A percentile compares a stretch with the other conserved stretches of the same genome.
phyloP scores from a whole-genome alignment of 441 rosid species.

The Euphorbia schlechtendalii region DNA sequence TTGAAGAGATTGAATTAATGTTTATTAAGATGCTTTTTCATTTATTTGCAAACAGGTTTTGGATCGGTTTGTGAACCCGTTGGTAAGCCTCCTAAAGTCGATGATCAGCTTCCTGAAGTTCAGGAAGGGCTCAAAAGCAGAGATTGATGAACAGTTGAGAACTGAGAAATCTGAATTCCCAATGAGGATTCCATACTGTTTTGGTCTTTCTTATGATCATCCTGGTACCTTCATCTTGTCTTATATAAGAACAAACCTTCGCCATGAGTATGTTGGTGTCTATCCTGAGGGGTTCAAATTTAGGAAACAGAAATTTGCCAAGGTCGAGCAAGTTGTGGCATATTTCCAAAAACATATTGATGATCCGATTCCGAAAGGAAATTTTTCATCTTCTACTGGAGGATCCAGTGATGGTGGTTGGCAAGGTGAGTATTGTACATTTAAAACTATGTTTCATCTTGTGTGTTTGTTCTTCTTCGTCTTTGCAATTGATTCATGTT shows the following conservation, averaged over 20 bases:
- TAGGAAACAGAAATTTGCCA: constrained; percentile 72
- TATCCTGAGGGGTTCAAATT: constrained; percentile 86
- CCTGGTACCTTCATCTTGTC: constrained; percentile 80
- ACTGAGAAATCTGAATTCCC: constrained; percentile 65
- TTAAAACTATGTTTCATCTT: background rate
- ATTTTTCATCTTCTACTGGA: constrained; percentile 42
- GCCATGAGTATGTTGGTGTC: constrained; percentile 72
- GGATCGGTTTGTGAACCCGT: constrained; percentile 77
- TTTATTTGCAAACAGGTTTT: constrained; percentile 41
- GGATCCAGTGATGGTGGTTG: constrained; percentile 31
- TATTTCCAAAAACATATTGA: constrained; percentile 84
- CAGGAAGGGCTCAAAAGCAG: constrained; percentile 54
- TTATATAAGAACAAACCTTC: constrained; percentile 69
- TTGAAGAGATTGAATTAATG: no score
- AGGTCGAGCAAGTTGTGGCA: constrained; percentile 67
- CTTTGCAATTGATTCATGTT: background rate
- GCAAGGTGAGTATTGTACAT: background rate
- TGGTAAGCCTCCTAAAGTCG: constrained; percentile 62
- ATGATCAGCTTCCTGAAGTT: constrained; percentile 73
- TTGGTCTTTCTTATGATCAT: constrained; percentile 73
- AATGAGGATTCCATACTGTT: constrained; percentile 64
- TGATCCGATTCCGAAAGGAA: constrained; percentile 54
- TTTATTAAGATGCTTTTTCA: background rate
- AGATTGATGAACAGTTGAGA: constrained; percentile 62
- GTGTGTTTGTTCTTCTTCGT: background rate